Conservation (phyloP, 805 yeast species). For the Candida nemodendra region DNA sequence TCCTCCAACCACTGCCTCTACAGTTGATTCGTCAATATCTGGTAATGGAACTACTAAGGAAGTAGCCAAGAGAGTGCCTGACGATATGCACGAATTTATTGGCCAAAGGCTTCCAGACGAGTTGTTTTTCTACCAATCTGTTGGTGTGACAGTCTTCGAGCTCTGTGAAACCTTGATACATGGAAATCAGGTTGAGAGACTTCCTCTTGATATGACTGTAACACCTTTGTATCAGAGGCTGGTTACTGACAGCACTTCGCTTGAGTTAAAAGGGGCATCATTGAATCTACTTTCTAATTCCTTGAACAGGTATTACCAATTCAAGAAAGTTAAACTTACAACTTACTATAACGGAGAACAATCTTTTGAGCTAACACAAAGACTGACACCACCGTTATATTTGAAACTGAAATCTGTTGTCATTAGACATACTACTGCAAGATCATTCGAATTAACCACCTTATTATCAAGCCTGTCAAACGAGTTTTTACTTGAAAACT, state of each 20-base stretch:
- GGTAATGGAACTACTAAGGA: constrained; percentile 15
- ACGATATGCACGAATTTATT: constrained; percentile 76
- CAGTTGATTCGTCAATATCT: constrained; percentile 10
- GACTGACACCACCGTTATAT: constrained; percentile 53
- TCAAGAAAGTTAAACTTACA: constrained; percentile 56
- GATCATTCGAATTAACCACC: constrained; percentile 33
- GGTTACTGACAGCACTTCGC: constrained; percentile 43
- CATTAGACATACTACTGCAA: constrained; percentile 31
- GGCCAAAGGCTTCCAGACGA: constrained; percentile 88
- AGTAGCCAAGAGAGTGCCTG: constrained; percentile 50
- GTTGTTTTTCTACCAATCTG: constrained; percentile 72
- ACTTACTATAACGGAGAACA: constrained; percentile 27
- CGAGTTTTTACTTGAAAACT: constrained; percentile 29
- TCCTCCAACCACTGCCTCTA: constrained; percentile 12
- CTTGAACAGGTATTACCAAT: constrained; percentile 82
- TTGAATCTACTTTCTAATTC: constrained; percentile 68
- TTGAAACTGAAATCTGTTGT: constrained; percentile 36
- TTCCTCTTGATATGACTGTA: constrained; percentile 62
- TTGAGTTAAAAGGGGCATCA: constrained; percentile 56
- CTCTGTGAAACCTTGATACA: constrained; percentile 65
- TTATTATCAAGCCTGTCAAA: constrained; percentile 32
- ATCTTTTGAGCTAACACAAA: constrained; percentile 45
- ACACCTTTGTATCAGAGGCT: constrained; percentile 58
- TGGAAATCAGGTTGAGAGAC: constrained; percentile 59
- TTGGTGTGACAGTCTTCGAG: constrained; percentile 68